Base-by-base conservation (phyloP, 257 asterid genomes). In the Lithospermum erythrorhizon region DNA sequence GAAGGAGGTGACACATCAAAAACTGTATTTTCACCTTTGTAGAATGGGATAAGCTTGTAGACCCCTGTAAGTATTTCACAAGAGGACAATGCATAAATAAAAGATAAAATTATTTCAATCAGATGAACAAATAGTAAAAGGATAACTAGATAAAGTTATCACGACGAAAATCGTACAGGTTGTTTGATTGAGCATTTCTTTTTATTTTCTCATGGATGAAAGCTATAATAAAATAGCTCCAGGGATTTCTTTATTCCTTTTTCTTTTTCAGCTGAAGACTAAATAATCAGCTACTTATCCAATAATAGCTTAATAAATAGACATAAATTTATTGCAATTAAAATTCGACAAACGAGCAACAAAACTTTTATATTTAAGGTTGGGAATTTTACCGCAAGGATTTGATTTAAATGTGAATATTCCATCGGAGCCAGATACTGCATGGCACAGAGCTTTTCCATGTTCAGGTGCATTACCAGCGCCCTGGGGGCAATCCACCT, bases 1-100 rank as follows among this genome's bases (percentile, higher is more conserved):
- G 93, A 87, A 62, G 98, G 82, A 69, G 98, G 98, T 68, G 95
- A 87, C 72, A 91, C 98, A 70, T 91, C 98, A 82, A 91, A 91
- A 61, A 91, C 79, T 48, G 96, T 91, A 70, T 87, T 87, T 77
- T 91, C 98, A 21, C 98, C 98, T 82, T 85, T 91, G 88, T 91
- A 91, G 78, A 84, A 87, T 69, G 98, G 95, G 73, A 91, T 59
- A 62, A 91, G 89, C 82, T 86, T 82, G 83, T 85, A 91, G 69
- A 61, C 69, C 59, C 98, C 98, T 91, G 87, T 61, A 69, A 15
- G 70, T 14, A 68, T 65, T 72, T 70, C 69, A 60, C 29, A 22
- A 53, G 21, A 11, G 13, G 13, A 41, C 18, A 41, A 11, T 11
- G 49, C 49, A 41, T 41, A 9, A 13, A 2, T 13, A 11, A 11